Base-by-base conservation (phyloP, 495 filamentous ascomycete genomes). In the Choiromyces venosus region DNA sequence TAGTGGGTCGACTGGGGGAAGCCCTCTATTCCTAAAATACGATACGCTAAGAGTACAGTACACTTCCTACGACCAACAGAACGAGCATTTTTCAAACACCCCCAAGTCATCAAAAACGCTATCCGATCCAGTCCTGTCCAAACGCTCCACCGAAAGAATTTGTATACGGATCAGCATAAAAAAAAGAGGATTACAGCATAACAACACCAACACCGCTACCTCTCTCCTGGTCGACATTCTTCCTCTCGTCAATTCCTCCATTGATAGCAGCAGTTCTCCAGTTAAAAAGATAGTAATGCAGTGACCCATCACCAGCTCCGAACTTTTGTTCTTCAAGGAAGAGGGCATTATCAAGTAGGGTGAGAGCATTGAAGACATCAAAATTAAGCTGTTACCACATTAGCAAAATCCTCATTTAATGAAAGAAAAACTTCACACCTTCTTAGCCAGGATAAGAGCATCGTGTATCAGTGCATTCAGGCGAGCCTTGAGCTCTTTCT, bases 281-380 rank as follows among this genome's bases (percentile, higher is more conserved):
- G 84, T 98, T 99, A 86, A 94, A 99, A 19, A 99, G 86, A 81
- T 99, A 99, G 83, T 91, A 99, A 81, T 98, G 93, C 71, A 99
- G 85, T 81, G 93, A 92, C 66, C 95, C 95, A 80, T 99, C 95
- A 21, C 95, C 95, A 9, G 90, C 88, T 36, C 94, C 94, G 74
- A 97, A 99, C 82, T 94, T 97, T 78, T 97, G 91, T 69, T 96
- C 85, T 77, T 92, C 89, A 16, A 99, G 86, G 87, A 99, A 99
- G 25, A 98, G 86, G 7, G 89, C 89, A 83, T 98, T 99, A 81
- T 99, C 95, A 78, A 96, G 88, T 39, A 96, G 85, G 0, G 95
- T 97, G 29, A 99, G 87, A 0, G 92, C 94, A 76, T 99, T 99
- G 86, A 97, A 96, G 56, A 99, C 95, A 82, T 99, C 95, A 81